These are phyloP conservation scores for Pelargonium australe DNA, from an alignment of 441 rosid genomes.

Conservation along the genomic window DNA sequence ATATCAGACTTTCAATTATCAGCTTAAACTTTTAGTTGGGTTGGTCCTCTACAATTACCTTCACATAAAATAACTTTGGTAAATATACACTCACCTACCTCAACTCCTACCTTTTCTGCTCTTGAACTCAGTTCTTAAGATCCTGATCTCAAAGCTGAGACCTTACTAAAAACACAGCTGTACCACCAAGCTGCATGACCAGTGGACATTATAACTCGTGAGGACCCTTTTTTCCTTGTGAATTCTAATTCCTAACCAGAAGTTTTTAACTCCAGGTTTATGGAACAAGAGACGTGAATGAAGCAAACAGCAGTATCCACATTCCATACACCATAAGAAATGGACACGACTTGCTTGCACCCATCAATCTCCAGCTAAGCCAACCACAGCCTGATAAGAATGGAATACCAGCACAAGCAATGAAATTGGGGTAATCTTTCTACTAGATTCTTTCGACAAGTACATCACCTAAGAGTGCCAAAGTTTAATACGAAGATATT, in stretches of 20 bases:
- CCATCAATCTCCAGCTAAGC: constrained; percentile 51
- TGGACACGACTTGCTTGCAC: constrained; percentile 34
- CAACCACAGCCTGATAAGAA: constrained; percentile 50
- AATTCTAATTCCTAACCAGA: constrained; percentile 18
- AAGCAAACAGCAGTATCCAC: constrained; percentile 30
- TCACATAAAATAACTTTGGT: background rate
- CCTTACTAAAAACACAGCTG: background rate
- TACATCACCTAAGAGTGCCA: background rate
- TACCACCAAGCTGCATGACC: constrained; percentile 9
- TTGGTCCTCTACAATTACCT: background rate
- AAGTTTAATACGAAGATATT: constrained; percentile 13
- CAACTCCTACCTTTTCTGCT: background rate
- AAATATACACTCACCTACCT: background rate
- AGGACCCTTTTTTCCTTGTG: background rate
- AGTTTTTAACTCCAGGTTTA: constrained; percentile 34
- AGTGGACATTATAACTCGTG: constrained; percentile 1
- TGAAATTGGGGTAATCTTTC: constrained; percentile 44
- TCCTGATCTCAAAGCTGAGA: constrained; percentile 2
- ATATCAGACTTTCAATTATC: too few relatives aligned
- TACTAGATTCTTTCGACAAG: constrained; percentile 9
- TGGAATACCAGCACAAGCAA: constrained; percentile 33
- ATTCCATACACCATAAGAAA: constrained; percentile 27
- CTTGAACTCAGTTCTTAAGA: background rate
- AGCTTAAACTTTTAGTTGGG: too few relatives aligned
- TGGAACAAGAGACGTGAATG: constrained; percentile 33